phyloP scores from a whole-genome alignment of 495 filamentous ascomycete genomes.

The Aspergillus steynii region DNA sequence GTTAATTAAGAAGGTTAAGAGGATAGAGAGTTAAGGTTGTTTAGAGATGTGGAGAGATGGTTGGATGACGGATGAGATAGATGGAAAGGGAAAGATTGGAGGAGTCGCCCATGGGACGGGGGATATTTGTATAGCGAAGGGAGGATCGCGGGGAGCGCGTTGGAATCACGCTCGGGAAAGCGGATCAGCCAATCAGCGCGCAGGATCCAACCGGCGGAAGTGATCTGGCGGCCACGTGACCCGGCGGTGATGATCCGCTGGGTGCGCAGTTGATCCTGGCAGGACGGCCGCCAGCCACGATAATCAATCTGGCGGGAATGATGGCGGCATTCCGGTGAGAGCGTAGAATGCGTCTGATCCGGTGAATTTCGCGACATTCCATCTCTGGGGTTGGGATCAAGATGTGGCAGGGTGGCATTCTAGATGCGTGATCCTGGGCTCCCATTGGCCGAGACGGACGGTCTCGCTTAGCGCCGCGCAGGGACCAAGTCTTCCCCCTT shows the following conservation, averaged over 20 bases:
- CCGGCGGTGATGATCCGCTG: slow-evolving; percentile 26
- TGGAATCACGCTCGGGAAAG: slow-evolving; percentile 45
- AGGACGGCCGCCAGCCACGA: slow-evolving; percentile 22
- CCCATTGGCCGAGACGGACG: slow-evolving; percentile 37
- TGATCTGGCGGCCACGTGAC: slow-evolving; percentile 38
- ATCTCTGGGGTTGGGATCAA: slow-evolving; percentile 40
- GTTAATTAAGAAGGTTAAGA: slow-evolving; percentile 27
- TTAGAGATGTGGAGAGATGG: slow-evolving; percentile 34
- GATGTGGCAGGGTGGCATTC: slow-evolving; percentile 30
- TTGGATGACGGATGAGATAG: slow-evolving; percentile 39
- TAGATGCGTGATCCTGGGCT: slow-evolving; percentile 41
- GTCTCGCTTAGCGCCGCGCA: slow-evolving; percentile 41
- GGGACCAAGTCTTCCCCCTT: slow-evolving; percentile 6
- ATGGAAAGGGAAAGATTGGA: slow-evolving; percentile 37
- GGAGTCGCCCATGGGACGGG: slow-evolving; percentile 31
- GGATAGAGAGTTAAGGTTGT: slow-evolving; percentile 18
- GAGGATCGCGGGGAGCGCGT: slow-evolving; percentile 29
- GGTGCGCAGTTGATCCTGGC: slow-evolving; percentile 31
- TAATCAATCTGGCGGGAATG: slow-evolving; percentile 22
- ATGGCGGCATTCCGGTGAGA: slow-evolving; percentile 19
- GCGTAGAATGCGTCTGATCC: slow-evolving; percentile 1
- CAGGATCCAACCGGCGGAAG: slow-evolving; percentile 30
- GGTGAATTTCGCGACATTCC: neutral
- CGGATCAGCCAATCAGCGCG: slow-evolving; percentile 43
- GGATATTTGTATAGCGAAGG: slow-evolving; percentile 49